phyloP scores from a whole-genome alignment of 306 rosid genomes.

The Lathyrus oleraceus region DNA sequence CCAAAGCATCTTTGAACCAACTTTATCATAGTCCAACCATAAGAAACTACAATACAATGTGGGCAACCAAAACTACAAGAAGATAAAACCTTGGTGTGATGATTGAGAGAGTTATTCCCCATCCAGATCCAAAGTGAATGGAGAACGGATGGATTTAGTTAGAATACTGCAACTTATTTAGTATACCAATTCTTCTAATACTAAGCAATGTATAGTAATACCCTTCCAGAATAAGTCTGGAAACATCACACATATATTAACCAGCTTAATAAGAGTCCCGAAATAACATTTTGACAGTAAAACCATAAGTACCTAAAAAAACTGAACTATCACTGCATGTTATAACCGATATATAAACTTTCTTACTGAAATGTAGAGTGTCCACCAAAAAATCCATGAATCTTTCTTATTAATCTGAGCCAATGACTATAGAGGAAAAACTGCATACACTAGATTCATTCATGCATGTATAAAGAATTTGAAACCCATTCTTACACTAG shows the following conservation, averaged over 20 bases:
- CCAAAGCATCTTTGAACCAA: constrained; percentile 3
- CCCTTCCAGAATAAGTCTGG: too few species aligned
- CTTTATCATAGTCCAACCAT: constrained; percentile 24
- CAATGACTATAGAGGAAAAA: constrained; percentile 58
- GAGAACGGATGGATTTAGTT: not conserved
- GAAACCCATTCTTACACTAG: constrained; percentile 13
- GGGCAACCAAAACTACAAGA: not conserved
- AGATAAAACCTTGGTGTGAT: not conserved
- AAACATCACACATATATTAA: not conserved
- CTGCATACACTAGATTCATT: constrained; percentile 26
- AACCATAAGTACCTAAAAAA: not conserved
- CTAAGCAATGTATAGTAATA: too few species aligned
- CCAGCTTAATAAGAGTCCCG: not conserved
- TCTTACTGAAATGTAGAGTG: constrained; percentile 82
- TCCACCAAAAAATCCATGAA: constrained; percentile 99
- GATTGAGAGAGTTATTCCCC: not conserved
- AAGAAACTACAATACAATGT: not conserved
- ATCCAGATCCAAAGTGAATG: not conserved
- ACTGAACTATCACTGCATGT: not conserved
- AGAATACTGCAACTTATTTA: too few species aligned
- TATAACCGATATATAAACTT: constrained; percentile 22
- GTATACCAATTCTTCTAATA: too few species aligned
- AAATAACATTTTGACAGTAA: not conserved
- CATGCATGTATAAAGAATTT: constrained; percentile 19
- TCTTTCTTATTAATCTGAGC: constrained; percentile 96